Evolutionary conservation across 176 grass and related monocot genomes (phyloP), one percentile per base, ranked within the genome.

Genomic region (Urochloa ruziziensis): DNA sequence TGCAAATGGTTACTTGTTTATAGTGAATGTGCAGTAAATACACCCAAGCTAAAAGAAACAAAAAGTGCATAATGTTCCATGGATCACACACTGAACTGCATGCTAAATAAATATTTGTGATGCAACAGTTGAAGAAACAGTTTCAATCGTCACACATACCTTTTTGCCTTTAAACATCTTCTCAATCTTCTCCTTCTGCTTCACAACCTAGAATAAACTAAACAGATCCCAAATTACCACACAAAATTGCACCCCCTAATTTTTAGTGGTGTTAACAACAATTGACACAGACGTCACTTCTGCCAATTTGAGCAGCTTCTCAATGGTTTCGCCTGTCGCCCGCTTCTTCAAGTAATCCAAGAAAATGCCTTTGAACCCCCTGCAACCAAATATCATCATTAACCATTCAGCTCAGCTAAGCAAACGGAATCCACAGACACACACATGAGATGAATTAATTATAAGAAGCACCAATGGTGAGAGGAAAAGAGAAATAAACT

Each of bases 261-360:
- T 19, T 43, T 62, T 62, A 7, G 57, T 39, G 6, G 19, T 39
- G 14, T 23, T 17, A 62, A 53, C 32, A 27, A 59, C n/a, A 12
- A 0, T 74, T 43, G 14, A n/a, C 61, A 68, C 60, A 33, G 28
- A 27, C 0, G 16, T 37, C 44, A 89, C 95, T 86, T 94, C 81
- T 8, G 95, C 95, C 49, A 97, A 51, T 77, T 94, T 86, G 48
- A 97, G 85, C n/a, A 97, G 95, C 70, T 92, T 97, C 12, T 80
- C 88, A 5, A 97, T 42, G 2, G 92, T 94, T 52, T 91, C 84
- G 3, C 81, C 65, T 5, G 82, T 83, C 2, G 67, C 90, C 73
- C 73, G 77, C 64, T 94, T 88, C 56, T 92, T 89, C 19, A 88
- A 82, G 82, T 91, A 94, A 51, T 97, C 90, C 51, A 93, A 60